Conservation (phyloP, 2,329 filamentous ascomycete species). For the Lachnellula hyalina region DNA sequence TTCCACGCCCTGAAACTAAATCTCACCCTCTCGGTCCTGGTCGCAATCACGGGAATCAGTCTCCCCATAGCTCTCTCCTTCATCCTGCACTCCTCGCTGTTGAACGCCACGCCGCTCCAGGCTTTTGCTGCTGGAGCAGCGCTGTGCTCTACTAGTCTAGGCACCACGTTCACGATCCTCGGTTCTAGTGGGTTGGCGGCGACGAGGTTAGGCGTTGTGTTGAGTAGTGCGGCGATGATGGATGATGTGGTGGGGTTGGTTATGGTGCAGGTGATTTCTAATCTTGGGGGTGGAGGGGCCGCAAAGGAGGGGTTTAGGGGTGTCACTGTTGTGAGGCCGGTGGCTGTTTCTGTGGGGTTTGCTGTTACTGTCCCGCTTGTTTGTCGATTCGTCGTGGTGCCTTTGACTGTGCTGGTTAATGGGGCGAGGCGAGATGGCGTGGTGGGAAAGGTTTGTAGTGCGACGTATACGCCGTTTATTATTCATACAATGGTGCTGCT, state of each 20-base stretch:
- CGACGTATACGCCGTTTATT: slow-evolving; percentile 35
- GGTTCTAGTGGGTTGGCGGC: slow-evolving; percentile 53
- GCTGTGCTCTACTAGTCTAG: slow-evolving; percentile 68
- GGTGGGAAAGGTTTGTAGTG: slow-evolving; percentile 15
- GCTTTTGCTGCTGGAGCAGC: slow-evolving; percentile 69
- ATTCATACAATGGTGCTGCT: slow-evolving; percentile 47
- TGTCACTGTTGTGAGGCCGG: slow-evolving; percentile 38
- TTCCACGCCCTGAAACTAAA: slow-evolving; percentile 49
- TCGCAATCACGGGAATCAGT: slow-evolving; percentile 61
- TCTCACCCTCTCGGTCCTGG: slow-evolving; percentile 50
- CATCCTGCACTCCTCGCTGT: slow-evolving; percentile 21
- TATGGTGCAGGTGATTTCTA: slow-evolving; percentile 71
- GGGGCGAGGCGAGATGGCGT: slow-evolving; percentile 21
- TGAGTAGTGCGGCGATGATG: slow-evolving; percentile 72
- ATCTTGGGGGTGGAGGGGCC: slow-evolving; percentile 41
- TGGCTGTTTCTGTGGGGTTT: slow-evolving; percentile 47
- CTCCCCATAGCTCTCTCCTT: slow-evolving; percentile 64
- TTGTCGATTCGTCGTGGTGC: slow-evolving; percentile 42
- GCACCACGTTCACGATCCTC: slow-evolving; percentile 62
- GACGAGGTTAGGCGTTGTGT: slow-evolving; percentile 54
- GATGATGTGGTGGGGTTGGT: slow-evolving; percentile 75
- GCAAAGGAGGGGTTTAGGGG: background rate
- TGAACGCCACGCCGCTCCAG: slow-evolving; percentile 22
- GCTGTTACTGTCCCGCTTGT: slow-evolving; percentile 41
- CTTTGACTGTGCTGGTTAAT: slow-evolving; percentile 31